Conservation (phyloP, 768 basidiomycete genomes). For the Brasilioporus rufonigricans region DNA sequence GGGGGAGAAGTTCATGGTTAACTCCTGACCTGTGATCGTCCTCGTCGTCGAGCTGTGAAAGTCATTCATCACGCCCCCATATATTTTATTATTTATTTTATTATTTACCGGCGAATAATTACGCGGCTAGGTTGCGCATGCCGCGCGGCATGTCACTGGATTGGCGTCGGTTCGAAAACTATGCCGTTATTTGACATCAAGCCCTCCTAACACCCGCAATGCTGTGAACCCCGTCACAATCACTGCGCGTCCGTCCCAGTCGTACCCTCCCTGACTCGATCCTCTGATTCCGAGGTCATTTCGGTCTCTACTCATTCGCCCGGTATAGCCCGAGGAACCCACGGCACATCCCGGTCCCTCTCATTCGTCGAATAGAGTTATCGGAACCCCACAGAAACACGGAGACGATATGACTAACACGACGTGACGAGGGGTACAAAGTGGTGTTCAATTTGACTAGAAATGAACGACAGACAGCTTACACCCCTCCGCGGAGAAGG, state of each 20-base stretch:
- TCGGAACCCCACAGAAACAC: neutral
- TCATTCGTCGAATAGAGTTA: neutral
- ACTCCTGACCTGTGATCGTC: slow-evolving; percentile 10
- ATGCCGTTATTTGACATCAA: neutral
- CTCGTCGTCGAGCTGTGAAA: neutral
- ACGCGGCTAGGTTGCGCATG: slow-evolving; percentile 11
- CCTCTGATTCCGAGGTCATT: neutral
- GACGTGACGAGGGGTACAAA: too few relatives aligned
- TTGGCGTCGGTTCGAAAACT: neutral
- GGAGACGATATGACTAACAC: too few relatives aligned
- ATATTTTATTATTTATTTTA: slow-evolving; percentile 10
- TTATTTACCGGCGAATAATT: neutral
- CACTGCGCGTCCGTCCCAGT: neutral
- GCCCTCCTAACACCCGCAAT: neutral
- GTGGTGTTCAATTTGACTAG: too few relatives aligned
- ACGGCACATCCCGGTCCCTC: too few relatives aligned
- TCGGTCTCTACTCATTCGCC: neutral
- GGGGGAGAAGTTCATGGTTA: slow-evolving; percentile 36
- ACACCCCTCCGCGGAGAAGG: neutral
- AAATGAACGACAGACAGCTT: too few relatives aligned
- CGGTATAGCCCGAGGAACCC: neutral
- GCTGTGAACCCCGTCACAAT: neutral
- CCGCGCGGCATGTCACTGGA: slow-evolving; percentile 7
- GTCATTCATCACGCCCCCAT: neutral
- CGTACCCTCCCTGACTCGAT: too few relatives aligned